Base-by-base conservation (phyloP, 345 rosid species). In the Punica granatum region DNA sequence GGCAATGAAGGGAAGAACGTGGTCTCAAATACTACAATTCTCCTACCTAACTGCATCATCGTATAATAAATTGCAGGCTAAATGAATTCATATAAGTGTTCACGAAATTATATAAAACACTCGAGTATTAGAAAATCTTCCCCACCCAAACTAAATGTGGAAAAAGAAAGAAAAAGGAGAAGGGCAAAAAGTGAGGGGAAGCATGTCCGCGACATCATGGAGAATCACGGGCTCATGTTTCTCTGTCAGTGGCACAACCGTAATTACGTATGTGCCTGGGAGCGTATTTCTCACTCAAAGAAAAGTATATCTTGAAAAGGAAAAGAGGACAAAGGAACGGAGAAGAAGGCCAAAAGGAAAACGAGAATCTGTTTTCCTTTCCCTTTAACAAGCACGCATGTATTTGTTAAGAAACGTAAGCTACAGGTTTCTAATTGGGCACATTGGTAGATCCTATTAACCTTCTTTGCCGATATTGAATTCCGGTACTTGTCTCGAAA, bases 211-310 rank as follows among this genome's bases (percentile, higher is more conserved):
- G 21, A 7, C 51, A 64, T 16, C 33, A 37, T 12, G 21, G 21
- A 64, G 67, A 23, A 39, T 64, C 53, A 31, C 11, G 63, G 49
- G 49, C 36, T 35, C 63, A 30, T 60, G 63, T 42, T 41, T 26
- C 54, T 21, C 7, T 41, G 31, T 41, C 48, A 63, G 48, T 21
- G 66, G 48, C 18, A 56, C 43, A 63, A 36, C 48, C 67, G 51
- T 23, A 64, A 26, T 37, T 64, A 36, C 26, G 18, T 28, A 42
- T 31, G 36, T 14, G 16, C 48, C 19, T 28, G 31, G 19, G 67
- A 35, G 67, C 49, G 67, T 64, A 64, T 42, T 42, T 64, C 54
- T n/a, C 54, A 18, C 67, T 41, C 33, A 9, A 44, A 44, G 19
- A 44, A 44, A 44, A 44, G 53, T 19, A 64, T n/a, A 23, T 63